Percentiles rank a stretch among this genome's conserved stretches.
These are phyloP conservation scores for Neckera pumila DNA, from an alignment of 225 moss, liverwort and hornwort genomes.

Conservation along the genomic window DNA sequence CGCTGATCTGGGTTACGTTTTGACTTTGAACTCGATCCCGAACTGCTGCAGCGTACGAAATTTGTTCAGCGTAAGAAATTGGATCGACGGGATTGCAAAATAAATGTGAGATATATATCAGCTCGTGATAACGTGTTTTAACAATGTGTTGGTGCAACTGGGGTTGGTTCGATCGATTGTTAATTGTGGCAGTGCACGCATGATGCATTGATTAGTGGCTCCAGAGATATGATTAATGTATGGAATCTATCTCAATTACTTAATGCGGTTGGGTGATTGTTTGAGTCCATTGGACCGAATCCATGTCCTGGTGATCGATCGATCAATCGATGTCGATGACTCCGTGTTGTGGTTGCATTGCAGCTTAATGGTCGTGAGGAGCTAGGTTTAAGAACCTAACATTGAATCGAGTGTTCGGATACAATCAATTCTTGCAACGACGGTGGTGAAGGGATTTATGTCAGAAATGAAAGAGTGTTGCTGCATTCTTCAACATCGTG, in stretches of 20 bases:
- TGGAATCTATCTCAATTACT: not conserved
- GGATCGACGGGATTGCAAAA: not conserved
- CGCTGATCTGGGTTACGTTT: not conserved
- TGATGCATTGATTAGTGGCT: no score
- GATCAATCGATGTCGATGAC: not conserved
- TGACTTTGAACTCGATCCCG: not conserved
- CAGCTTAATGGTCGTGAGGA: not conserved
- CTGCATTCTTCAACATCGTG: not conserved
- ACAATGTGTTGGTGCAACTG: not conserved
- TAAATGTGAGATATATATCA: not conserved
- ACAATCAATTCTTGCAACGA: not conserved
- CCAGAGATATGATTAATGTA: not conserved
- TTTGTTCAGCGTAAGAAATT: not conserved
- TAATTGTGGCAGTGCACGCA: not conserved
- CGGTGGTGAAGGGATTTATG: not conserved
- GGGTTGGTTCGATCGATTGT: not conserved
- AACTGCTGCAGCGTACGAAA: not conserved
- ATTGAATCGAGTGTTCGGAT: no score
- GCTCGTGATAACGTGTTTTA: not conserved
- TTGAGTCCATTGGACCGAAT: no score
- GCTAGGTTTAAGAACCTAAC: no score
- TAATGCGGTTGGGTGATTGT: not conserved
- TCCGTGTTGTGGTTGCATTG: no score
- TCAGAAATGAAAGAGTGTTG: no score
- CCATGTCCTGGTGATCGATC: not conserved